Evolutionary conservation across 148 eudicot genomes (phyloP).

Genomic region (Chenopodium formosanum): DNA sequence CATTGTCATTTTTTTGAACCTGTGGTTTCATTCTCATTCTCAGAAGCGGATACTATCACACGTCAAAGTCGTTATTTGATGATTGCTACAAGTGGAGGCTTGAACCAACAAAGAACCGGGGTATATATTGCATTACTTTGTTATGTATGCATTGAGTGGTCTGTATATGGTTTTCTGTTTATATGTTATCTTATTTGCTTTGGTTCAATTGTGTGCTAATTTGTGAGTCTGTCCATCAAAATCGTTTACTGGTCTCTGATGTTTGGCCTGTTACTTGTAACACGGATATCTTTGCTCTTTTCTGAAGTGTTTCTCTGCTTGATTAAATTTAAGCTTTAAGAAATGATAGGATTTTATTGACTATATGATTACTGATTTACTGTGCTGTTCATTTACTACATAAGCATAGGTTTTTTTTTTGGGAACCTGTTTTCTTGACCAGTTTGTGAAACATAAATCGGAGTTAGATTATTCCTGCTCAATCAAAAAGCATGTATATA

Average conservation of each 20-base stretch:
- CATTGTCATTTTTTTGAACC: constrained; percentile 7
- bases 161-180: constrained; percentile 15
- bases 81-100: constrained; percentile 93
- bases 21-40: constrained; percentile 11
- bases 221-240: neutral
- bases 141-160: neutral
- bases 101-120: constrained; percentile 99
- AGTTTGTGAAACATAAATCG: neutral
- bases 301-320: constrained; percentile 1
- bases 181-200: constrained; percentile 11
- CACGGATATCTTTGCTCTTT: neutral
- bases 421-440: neutral
- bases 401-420: neutral
- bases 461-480: neutral
- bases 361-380: neutral
- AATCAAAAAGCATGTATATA: neutral
- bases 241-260: neutral
- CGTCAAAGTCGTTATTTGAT: constrained; percentile 58
- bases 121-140: constrained; percentile 37
- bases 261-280: neutral
- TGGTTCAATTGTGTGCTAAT: constrained; percentile 3
- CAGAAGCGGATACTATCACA: constrained; percentile 72
- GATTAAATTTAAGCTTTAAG: neutral
- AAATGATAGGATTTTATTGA: neutral
- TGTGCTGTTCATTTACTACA: neutral